Evolutionary conservation across 1,139 yeast genomes (phyloP), one percentile per base, ranked within the genome.

Genomic region (Tardiomyces digboiensis): DNA sequence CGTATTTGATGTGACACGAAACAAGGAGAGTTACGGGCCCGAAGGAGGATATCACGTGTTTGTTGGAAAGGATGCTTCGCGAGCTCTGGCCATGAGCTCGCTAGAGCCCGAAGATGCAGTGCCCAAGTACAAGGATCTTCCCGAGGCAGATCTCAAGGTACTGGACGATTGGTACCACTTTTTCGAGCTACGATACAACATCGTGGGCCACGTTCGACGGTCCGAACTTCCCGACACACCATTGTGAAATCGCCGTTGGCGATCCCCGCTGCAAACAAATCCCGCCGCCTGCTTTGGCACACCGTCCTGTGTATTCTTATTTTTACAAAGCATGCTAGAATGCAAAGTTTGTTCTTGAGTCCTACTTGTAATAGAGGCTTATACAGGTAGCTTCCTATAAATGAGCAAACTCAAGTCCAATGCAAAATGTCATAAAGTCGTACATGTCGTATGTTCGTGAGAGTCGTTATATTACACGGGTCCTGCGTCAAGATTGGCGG

Each of bases 141-240:
- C 74, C 1, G 72, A 69, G 18, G 70, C 71, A 16, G 95, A 89
- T 55, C 56, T 59, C 44, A 82, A 79, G 50, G 76, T 89, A 2
- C 70, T 91, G 56, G 78, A 85, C 47, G 85, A 82, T 44, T 91
- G 98, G 98, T 89, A 77, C 56, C 77, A 77, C 44, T 91, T 81
- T 63, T 91, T 89, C 61, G 78, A 75, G 49, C 78, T 76, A 57
- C 84, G 72, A 33, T 91, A 73, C 66, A 60, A 80, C 76, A 81
- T 66, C 37, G 64, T 65, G 29, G 70, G 70, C 39, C 21, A 38
- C 19, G 41, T 46, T 16, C 33, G 33, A n/a, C 33, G 33, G 5
- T 26, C 33, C 10, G 33, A 26, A 5, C 33, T 26, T n/a, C 33
- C 33, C 16, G 33, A 26, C 10, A 26, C 12, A 5, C 14, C 33